These are phyloP conservation scores for Panaeolus cyanescens DNA, from an alignment of 768 basidiomycete genomes.

Conservation along the genomic window DNA sequence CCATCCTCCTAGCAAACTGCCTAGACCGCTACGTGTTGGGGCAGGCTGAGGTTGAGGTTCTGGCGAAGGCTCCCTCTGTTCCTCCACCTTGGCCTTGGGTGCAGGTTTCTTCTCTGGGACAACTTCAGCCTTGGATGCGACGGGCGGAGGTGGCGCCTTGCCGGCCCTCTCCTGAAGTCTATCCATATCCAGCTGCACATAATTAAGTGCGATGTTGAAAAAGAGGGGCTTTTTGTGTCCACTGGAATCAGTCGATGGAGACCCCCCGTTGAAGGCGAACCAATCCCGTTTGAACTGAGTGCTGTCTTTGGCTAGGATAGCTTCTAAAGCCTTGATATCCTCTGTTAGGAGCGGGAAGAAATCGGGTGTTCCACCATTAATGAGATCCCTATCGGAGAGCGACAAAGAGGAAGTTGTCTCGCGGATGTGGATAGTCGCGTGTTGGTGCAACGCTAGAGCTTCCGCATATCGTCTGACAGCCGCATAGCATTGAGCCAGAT, in stretches of 20 bases:
- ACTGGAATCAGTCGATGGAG: constrained; percentile 41
- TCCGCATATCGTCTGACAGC: constrained; percentile 73
- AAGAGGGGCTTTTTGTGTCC: constrained; percentile 83
- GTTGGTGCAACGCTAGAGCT: constrained; percentile 69
- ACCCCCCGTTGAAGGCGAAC: constrained; percentile 79
- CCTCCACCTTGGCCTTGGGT: constrained; percentile 59
- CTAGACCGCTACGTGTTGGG: constrained; percentile 54
- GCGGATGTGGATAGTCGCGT: constrained; percentile 71
- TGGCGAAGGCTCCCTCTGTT: constrained; percentile 49
- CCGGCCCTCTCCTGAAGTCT: constrained; percentile 72
- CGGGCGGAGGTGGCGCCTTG: constrained; percentile 39
- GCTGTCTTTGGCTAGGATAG: constrained; percentile 45
- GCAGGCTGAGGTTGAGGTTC: constrained; percentile 45
- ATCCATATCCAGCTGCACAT: constrained; percentile 86
- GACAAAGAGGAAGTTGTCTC: constrained; percentile 61
- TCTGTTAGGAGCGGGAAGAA: constrained; percentile 57
- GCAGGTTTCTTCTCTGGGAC: constrained; percentile 47
- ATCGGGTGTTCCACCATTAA: constrained; percentile 38
- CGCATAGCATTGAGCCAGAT: constrained; percentile 76
- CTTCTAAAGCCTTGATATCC: constrained; percentile 56
- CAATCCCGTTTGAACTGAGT: constrained; percentile 68
- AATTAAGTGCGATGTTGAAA: constrained; percentile 94
- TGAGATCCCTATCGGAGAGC: constrained; percentile 47
- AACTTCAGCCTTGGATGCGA: constrained; percentile 24
- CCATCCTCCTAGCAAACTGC: constrained; percentile 78